These are phyloP conservation scores for Tephrocybe sp. DNA, from an alignment of 768 basidiomycete genomes.

Conservation along the genomic window DNA sequence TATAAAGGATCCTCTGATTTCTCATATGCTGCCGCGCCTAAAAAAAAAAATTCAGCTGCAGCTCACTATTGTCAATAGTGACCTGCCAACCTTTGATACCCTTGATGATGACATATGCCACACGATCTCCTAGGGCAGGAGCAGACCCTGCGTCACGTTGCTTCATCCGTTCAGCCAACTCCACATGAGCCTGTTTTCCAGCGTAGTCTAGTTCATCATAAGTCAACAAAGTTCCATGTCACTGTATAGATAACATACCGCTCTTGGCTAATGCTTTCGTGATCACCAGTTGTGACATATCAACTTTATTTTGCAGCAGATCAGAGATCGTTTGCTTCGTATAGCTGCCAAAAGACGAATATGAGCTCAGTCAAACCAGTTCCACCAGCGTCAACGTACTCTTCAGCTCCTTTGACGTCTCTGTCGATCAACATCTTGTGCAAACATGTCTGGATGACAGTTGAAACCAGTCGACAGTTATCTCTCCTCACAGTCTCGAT, in stretches of 20 bases:
- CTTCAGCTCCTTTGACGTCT: conserved; percentile 91
- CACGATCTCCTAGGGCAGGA: conserved; percentile 95
- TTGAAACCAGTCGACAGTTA: conserved; percentile 97
- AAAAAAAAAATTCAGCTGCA: background rate
- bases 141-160: conserved; percentile 97
- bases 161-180: conserved; percentile 93
- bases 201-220: conserved; percentile 64
- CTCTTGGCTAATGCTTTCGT: conserved; percentile 94
- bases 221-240: background rate
- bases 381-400: conserved; percentile 41
- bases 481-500: conserved; percentile 99
- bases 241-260: conserved; percentile 38
- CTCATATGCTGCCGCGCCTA: conserved; percentile 95
- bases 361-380: background rate
- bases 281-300: conserved; percentile 99
- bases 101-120: conserved; percentile 98
- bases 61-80: background rate
- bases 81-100: conserved; percentile 73
- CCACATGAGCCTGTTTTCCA: conserved; percentile 94
- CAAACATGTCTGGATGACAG: conserved; percentile 95
- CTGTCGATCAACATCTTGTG: conserved; percentile 97
- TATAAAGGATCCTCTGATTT: conserved; percentile 98
- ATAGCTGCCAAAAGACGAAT: conserved; percentile 51
- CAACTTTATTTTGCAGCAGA: conserved; percentile 92
- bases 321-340: conserved; percentile 92